A percentile compares a stretch with the other conserved stretches of the same genome.
Evolutionary conservation across 306 rosid genomes (phyloP).

Genomic region (Vigna angularis): DNA sequence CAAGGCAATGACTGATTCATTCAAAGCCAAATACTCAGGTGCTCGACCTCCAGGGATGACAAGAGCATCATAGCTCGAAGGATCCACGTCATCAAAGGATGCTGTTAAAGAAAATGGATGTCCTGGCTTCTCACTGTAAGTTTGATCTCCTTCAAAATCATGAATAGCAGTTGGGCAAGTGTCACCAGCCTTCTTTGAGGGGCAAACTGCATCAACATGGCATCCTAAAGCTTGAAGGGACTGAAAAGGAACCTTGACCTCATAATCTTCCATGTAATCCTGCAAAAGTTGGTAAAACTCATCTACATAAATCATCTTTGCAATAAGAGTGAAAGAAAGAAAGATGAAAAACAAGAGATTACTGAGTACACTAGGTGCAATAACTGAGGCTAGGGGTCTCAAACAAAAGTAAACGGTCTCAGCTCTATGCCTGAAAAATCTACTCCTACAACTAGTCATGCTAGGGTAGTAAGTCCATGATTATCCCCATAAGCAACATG

Average conservation of each 20-base stretch:
- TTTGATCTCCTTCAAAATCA: constrained; percentile 95
- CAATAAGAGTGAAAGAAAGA: constrained; percentile 17
- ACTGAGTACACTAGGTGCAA: constrained; percentile 4
- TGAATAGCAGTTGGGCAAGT: constrained; percentile 79
- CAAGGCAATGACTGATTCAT: constrained; percentile 46
- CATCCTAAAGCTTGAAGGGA: constrained; percentile 90
- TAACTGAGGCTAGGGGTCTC: not conserved
- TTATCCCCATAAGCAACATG: constrained; percentile 13
- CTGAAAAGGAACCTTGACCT: constrained; percentile 83
- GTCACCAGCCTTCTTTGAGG: constrained; percentile 80
- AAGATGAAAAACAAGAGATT: not conserved
- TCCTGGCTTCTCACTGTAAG: constrained; percentile 86
- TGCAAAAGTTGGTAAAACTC: constrained; percentile 40
- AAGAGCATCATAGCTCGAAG: constrained; percentile 70
- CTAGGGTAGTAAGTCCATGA: constrained; percentile 24
- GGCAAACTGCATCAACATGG: constrained; percentile 85
- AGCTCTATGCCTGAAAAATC: constrained; percentile 1
- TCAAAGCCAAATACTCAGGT: constrained; percentile 53
- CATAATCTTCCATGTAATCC: constrained; percentile 96
- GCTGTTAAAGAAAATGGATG: constrained; percentile 70
- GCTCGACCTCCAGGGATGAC: constrained; percentile 62
- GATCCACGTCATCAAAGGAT: constrained; percentile 59
- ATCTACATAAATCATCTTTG: constrained; percentile 8
- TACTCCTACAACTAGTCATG: constrained; percentile 29
- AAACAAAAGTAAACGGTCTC: constrained; percentile 1